Evolutionary conservation across 2,329 filamentous ascomycete species (phyloP), one percentile per base, ranked within the genome.

Genomic region (Furcasterigmium sp.): DNA sequence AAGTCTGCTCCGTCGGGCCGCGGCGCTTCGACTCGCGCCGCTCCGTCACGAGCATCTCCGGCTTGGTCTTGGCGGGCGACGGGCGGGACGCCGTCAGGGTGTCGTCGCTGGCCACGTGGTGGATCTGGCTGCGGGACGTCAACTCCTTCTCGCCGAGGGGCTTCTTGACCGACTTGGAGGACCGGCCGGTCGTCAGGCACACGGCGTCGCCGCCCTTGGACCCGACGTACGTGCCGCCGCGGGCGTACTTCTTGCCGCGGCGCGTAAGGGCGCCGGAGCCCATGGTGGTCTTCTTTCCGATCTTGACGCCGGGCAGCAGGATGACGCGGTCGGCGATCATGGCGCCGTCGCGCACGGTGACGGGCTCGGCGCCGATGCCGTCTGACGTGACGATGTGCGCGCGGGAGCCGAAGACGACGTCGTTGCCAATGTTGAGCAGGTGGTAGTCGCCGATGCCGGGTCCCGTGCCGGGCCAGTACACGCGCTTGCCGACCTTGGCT

Each of bases 321-420:
- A 70, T 65, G 2, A 76, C 75, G 17, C 76, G 68, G 51, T 80
- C 76, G 3, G 75, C 76, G 45, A 80, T 70, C 76, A 80, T 80
- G 17, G 73, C 67, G 2, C 70, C 61, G 44, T 72, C 66, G 7
- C 61, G 56, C 39, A 80, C 68, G 11, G 57, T 63, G 37, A 80
- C 63, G 8, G 52, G 59, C 13, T 73, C 71, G 10, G 70, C 72
- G 1, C 76, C 70, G 18, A 54, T 58, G 3, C 67, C 71, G 52
- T 80, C 76, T 0, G 73, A 72, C 2, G 73, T 79, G 23, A 78
- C 56, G 1, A 80, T 51, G 44, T 76, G 68, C 3, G 75, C 70
- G 3, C 75, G 67, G 11, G 75, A 78, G 0, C 76, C 76, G 48
- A 80, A 80, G 9, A 80, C 74, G n/a, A 80, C 75, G 54, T 80